Base-by-base conservation (phyloP, 441 rosid genomes). In the Populus hybrid region DNA sequence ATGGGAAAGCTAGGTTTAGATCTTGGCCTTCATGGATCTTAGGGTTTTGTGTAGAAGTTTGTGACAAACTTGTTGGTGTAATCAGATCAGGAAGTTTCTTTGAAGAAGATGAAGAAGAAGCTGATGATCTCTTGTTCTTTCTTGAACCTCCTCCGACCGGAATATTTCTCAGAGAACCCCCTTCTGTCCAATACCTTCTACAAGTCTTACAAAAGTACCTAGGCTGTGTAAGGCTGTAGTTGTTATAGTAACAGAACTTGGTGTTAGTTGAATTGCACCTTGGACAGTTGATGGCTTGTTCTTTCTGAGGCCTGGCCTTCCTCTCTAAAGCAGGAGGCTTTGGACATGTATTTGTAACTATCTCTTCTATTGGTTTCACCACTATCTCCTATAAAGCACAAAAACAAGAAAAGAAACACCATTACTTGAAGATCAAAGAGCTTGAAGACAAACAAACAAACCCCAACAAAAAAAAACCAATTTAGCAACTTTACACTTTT, bases 161-260 rank as follows among this genome's bases (percentile, higher is more conserved):
- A 82, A 67, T 93, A 78, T 91, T 95, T 66, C 97, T 82, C 3
- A 93, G 90, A 46, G 98, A 92, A 3, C 99, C 99, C 36, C 99
- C 99, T 80, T 90, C 92, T 46, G 99, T 95, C 99, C 99, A 95
- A 66, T 95, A 95, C 86, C 99, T 89, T 82, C 93, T 81, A 64
- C 99, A 93, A 70, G 92, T 90, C 85, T 95, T 95, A 85, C 99
- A 95, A 76, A 92, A 91, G 86, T 93, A 95, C 77, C 99, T 89
- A 6, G 99, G 99, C 72, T 95, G 99, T 9, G 97, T 89, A 75
- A 95, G 90, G 74, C 99, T 95, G 84, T 95, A 95, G 84, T 95
- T 95, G 88, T 95, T 95, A 85, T 95, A 95, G 81, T 95, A 93
- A 74, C 99, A 95, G 84, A 95, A 95, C 82, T 95, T 95, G 74